A percentile compares a stretch with the other conserved stretches of the same genome.
Conservation (phyloP, 129 eudicot species). For the Apium graveolens region DNA sequence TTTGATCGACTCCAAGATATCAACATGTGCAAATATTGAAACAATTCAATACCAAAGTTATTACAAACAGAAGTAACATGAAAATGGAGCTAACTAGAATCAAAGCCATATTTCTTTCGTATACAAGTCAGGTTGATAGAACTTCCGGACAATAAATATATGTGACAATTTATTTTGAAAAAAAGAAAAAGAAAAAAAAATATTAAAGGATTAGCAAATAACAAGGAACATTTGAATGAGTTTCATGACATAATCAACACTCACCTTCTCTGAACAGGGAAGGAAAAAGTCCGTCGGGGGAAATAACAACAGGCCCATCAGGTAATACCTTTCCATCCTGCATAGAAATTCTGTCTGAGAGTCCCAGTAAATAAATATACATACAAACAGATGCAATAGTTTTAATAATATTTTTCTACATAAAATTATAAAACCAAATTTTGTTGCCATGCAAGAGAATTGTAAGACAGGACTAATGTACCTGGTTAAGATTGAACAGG, state of each 20-base stretch:
- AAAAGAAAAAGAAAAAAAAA: background rate
- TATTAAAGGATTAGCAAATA: background rate
- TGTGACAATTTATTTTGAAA: background rate
- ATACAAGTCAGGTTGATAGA: background rate
- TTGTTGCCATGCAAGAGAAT: conserved; percentile 13
- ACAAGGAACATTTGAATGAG: background rate
- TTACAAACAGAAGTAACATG: background rate
- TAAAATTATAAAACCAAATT: background rate
- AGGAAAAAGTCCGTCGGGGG: conserved; percentile 98
- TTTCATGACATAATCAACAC: background rate
- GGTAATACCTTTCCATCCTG: conserved; percentile 96
- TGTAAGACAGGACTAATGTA: conserved; percentile 4
- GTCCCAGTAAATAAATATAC: background rate
- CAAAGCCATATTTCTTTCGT: background rate
- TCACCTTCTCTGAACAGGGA: conserved; percentile 94
- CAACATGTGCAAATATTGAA: background rate
- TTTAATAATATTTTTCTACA: background rate
- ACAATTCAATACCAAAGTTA: background rate
- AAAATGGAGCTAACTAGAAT: background rate
- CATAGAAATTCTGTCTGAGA: conserved; percentile 12
- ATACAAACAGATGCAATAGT: background rate
- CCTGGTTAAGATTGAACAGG: conserved; percentile 87
- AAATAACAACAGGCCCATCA: conserved; percentile 93
- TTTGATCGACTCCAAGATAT: background rate
- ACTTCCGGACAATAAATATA: background rate